A percentile compares a stretch with the other conserved stretches of the same genome.
Conservation (phyloP, 1,139 yeast species). For the Debaryomycetaceae sp. region DNA sequence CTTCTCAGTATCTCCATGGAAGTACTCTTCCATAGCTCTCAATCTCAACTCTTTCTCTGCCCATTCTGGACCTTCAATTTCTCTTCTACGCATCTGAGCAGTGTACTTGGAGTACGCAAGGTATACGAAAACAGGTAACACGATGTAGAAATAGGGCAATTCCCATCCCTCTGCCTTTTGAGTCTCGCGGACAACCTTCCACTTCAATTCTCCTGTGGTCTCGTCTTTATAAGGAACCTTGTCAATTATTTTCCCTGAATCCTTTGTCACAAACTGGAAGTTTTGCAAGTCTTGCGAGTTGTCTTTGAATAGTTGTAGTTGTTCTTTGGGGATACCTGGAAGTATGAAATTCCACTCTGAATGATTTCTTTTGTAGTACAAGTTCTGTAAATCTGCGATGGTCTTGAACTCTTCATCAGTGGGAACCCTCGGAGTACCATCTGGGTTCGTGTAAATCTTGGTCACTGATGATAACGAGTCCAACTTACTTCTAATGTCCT, state of each 20-base stretch:
- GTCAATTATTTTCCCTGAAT: constrained; percentile 68
- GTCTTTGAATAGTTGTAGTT: constrained; percentile 56
- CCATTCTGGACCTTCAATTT: constrained; percentile 62
- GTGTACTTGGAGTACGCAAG: constrained; percentile 46
- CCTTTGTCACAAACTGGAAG: constrained; percentile 60
- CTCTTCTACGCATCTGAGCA: constrained; percentile 42
- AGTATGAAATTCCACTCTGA: constrained; percentile 60
- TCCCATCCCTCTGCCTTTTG: constrained; percentile 87
- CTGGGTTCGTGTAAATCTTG: constrained; percentile 67
- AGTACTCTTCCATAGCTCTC: constrained; percentile 67
- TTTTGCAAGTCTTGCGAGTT: constrained; percentile 62
- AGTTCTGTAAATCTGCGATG: constrained; percentile 67
- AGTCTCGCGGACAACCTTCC: constrained; percentile 75
- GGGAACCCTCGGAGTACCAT: constrained; percentile 74
- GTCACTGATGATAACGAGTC: constrained; percentile 54
- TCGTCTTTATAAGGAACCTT: constrained; percentile 83
- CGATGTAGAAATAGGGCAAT: constrained; percentile 64
- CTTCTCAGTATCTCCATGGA: constrained; percentile 61
- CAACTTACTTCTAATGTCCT: constrained; percentile 40
- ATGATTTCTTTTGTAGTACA: constrained; percentile 59
- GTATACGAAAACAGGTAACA: constrained; percentile 56
- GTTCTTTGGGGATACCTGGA: constrained; percentile 51
- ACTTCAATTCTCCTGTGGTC: constrained; percentile 71
- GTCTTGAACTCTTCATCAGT: constrained; percentile 69
- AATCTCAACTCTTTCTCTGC: constrained; percentile 79